Percentiles rank a stretch among this genome's conserved stretches.
Evolutionary conservation across 495 filamentous ascomycete genomes (phyloP).

Genomic region (Terfezia claveryi): DNA sequence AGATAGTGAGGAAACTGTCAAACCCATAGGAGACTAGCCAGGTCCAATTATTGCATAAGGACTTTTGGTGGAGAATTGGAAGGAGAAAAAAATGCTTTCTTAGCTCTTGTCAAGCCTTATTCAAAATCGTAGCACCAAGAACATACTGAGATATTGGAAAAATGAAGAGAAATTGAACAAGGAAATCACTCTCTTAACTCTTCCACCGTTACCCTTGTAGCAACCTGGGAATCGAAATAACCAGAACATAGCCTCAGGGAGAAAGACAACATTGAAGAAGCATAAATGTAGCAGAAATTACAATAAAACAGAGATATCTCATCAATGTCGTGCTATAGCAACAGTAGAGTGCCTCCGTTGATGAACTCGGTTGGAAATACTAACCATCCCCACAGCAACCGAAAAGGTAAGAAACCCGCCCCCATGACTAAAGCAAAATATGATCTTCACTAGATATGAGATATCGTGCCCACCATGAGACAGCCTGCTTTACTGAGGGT

Average conservation of each 20-base stretch:
- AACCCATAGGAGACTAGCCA: background rate
- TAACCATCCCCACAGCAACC: background rate
- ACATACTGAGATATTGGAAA: background rate
- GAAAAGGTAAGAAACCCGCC: background rate
- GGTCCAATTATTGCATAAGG: background rate
- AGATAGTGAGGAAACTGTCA: background rate
- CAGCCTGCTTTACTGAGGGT: conserved; percentile 28
- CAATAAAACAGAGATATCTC: background rate
- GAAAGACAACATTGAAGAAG: background rate
- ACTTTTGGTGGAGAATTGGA: background rate
- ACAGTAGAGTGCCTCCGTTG: background rate
- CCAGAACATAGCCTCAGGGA: background rate
- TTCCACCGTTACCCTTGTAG: background rate
- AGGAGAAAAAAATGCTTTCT: background rate
- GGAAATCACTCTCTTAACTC: background rate
- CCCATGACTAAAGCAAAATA: background rate
- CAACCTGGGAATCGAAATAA: background rate
- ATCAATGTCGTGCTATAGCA: background rate
- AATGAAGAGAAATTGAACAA: background rate
- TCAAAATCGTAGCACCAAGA: background rate
- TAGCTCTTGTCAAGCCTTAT: background rate
- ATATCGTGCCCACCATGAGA: background rate
- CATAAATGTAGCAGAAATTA: background rate
- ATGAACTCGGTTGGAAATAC: background rate
- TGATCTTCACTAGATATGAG: background rate